phyloP scores from a whole-genome alignment of 306 rosid species.

The Prunus mira region DNA sequence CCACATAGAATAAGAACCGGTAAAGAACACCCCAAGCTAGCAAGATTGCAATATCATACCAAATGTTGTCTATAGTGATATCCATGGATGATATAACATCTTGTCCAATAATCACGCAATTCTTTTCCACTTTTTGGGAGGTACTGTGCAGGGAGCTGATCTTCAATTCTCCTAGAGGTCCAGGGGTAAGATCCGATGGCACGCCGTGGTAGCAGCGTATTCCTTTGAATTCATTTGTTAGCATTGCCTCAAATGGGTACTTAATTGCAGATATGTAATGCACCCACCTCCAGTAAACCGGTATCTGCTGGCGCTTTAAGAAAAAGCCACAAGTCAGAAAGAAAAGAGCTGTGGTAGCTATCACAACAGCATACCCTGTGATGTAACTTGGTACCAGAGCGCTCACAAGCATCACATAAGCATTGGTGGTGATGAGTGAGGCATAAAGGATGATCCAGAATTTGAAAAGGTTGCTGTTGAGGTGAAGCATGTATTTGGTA shows the following conservation, averaged over 20 bases:
- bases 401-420: conserved; percentile 88
- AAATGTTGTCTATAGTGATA: conserved; percentile 34
- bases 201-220: conserved; percentile 51
- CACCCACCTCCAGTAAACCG: conserved; percentile 67
- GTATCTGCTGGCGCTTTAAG: conserved; percentile 64
- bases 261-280: conserved; percentile 85
- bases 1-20: conserved; percentile 73
- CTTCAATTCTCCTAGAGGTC: conserved; percentile 59
- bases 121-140: background rate
- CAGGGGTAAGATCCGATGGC: conserved; percentile 52
- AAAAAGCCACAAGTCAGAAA: conserved; percentile 87
- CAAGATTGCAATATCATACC: conserved; percentile 59
- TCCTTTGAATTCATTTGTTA: conserved; percentile 72
- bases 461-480: conserved; percentile 37
- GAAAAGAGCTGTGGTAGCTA: conserved; percentile 91
- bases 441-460: conserved; percentile 79
- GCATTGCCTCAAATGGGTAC: conserved; percentile 85
- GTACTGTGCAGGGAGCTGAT: conserved; percentile 28
- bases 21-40: conserved; percentile 92
- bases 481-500: conserved; percentile 50
- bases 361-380: conserved; percentile 85
- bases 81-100: conserved; percentile 69
- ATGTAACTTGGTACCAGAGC: conserved; percentile 92
- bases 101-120: conserved; percentile 58
- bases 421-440: conserved; percentile 79